Conservation (phyloP, 306 rosid genomes). For the Vicia sativa region DNA sequence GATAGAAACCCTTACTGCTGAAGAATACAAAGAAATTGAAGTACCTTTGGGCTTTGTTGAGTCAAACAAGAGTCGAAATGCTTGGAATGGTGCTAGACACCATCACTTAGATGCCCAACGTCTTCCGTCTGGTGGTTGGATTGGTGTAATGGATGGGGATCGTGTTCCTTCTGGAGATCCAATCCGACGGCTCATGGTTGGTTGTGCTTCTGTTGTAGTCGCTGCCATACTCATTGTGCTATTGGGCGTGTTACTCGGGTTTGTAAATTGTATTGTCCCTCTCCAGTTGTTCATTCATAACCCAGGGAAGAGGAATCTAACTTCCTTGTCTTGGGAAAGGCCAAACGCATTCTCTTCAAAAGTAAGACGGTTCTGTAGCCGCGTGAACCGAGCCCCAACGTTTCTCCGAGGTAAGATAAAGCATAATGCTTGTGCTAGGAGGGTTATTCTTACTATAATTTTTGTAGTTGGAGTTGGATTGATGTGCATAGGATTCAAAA, state of each 20-base stretch:
- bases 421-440: constrained; percentile 74
- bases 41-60: constrained; percentile 65
- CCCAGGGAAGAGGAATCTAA: constrained; percentile 63
- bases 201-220: constrained; percentile 66
- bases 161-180: constrained; percentile 95
- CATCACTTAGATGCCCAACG: constrained; percentile 92
- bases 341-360: constrained; percentile 59
- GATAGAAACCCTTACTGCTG: constrained; percentile 73
- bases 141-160: constrained; percentile 96
- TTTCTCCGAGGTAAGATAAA: constrained; percentile 72
- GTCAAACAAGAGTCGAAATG: constrained; percentile 81
- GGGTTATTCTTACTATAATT: constrained; percentile 67
- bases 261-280: constrained; percentile 84
- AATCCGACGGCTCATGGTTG: constrained; percentile 66
- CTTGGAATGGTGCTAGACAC: constrained; percentile 94
- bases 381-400: constrained; percentile 73
- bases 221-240: constrained; percentile 69
- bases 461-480: constrained; percentile 67
- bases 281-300: constrained; percentile 67
- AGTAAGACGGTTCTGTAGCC: constrained; percentile 79
- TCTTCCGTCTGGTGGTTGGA: constrained; percentile 83
- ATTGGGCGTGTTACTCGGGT: constrained; percentile 79
- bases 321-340: constrained; percentile 69
- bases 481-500: constrained; percentile 76
- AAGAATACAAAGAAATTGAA: constrained; percentile 80